A percentile compares a stretch with the other conserved stretches of the same genome.
These are phyloP conservation scores for Moricandia moricandioides DNA, from an alignment of 345 rosid species.

Conservation along the genomic window DNA sequence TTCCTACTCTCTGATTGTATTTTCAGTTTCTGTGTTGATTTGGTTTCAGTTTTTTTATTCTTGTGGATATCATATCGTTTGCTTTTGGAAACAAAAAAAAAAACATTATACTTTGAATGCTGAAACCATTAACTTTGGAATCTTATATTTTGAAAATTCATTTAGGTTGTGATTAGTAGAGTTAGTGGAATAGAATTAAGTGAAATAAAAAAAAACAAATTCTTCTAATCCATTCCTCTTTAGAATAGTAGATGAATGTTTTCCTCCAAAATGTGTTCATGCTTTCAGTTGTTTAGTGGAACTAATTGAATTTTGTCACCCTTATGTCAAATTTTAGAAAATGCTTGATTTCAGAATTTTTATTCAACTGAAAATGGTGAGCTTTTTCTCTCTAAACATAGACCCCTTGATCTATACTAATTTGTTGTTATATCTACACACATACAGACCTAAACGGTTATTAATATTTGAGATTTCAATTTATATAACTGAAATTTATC, in stretches of 20 bases:
- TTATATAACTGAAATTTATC: background rate
- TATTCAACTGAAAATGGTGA: too few relatives aligned
- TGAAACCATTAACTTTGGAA: too few relatives aligned
- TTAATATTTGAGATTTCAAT: background rate
- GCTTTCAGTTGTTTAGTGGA: background rate
- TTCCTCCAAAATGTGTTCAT: background rate
- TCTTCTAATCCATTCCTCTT: background rate
- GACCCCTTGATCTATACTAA: background rate
- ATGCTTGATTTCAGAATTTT: too few relatives aligned
- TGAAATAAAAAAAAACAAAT: too few relatives aligned
- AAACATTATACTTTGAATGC: background rate
- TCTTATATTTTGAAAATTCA: too few relatives aligned
- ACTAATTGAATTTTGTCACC: background rate
- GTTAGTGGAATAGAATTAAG: too few relatives aligned
- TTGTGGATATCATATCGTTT: slow-evolving; percentile 30
- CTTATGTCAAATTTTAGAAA: too few relatives aligned
- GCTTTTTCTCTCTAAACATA: background rate
- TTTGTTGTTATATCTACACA: background rate
- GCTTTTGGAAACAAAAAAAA: slow-evolving; percentile 6
- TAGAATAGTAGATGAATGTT: background rate
- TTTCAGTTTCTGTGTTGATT: slow-evolving; percentile 4
- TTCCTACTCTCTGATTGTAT: slow-evolving; percentile 50
- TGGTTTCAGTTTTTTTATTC: slow-evolving; percentile 14
- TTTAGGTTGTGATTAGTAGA: too few relatives aligned
- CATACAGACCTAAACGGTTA: background rate